Conservation (phyloP, 108 stramenopile genomes). For the Licmophora abbreviata region DNA sequence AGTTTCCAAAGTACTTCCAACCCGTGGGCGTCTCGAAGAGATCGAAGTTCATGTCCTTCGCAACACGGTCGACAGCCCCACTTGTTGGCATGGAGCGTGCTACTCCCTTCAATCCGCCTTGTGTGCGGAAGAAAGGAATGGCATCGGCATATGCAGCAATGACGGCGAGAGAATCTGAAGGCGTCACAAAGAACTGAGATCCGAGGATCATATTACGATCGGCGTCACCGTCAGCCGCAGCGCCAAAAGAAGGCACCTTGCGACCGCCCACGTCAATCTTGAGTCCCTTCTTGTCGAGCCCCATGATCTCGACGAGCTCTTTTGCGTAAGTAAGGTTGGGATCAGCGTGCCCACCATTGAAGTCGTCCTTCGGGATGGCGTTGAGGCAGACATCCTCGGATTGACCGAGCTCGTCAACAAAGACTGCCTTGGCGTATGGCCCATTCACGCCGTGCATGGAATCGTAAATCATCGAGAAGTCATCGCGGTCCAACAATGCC, state of each 20-base stretch:
- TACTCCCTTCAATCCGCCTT: conserved; percentile 96
- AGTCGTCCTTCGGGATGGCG: conserved; percentile 92
- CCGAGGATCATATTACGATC: conserved; percentile 99
- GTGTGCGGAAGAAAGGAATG: conserved; percentile 94
- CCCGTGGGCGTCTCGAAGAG: conserved; percentile 99
- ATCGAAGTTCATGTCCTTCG: conserved; percentile 84
- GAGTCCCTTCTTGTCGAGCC: conserved; percentile 79
- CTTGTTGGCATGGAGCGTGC: conserved; percentile 99
- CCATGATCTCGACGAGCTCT: conserved; percentile 91
- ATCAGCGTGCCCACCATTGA: conserved; percentile 97
- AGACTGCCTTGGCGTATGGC: conserved; percentile 92
- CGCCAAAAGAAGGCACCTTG: conserved; percentile 90
- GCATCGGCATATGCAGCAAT: conserved; percentile 93
- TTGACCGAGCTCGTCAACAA: conserved; percentile 92
- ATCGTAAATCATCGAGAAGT: conserved; percentile 97
- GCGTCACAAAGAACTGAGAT: conserved; percentile 97
- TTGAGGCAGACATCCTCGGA: conserved; percentile 74
- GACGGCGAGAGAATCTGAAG: conserved; percentile 97
- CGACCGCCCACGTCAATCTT: conserved; percentile 65
- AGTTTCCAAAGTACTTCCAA: conserved; percentile 99
- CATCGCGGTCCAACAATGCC: conserved; percentile 83
- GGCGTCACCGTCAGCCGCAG: conserved; percentile 99
- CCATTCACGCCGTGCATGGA: conserved; percentile 99
- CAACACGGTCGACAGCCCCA: conserved; percentile 97
- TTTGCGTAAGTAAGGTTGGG: conserved; percentile 99